phyloP scores from a whole-genome alignment of 2,329 filamentous ascomycete species.

The Ophiosphaerella herpotricha region DNA sequence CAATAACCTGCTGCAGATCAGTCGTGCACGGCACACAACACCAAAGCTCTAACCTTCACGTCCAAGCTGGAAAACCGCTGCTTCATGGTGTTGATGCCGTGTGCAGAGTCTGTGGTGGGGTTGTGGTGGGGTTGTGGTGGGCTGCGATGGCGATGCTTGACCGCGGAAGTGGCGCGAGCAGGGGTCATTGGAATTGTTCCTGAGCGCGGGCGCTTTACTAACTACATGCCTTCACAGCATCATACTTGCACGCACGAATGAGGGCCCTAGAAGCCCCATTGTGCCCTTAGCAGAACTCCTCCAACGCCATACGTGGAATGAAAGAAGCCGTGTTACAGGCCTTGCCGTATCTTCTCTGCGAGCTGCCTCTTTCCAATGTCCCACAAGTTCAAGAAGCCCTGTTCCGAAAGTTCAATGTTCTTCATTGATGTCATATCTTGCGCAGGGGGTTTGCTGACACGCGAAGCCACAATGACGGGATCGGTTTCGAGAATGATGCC shows the following conservation, averaged over 20 bases:
- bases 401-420: constrained; percentile 93
- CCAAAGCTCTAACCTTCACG: constrained; percentile 61
- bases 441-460: constrained; percentile 88
- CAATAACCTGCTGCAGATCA: constrained; percentile 71
- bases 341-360: constrained; percentile 87
- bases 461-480: constrained; percentile 87
- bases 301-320: constrained; percentile 34
- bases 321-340: constrained; percentile 43
- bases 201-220: constrained; percentile 17
- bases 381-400: constrained; percentile 91
- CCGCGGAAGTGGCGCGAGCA: constrained; percentile 25
- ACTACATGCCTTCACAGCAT: not conserved
- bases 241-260: constrained; percentile 1
- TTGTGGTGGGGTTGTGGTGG: constrained; percentile 33
- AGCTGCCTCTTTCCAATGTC: constrained; percentile 92
- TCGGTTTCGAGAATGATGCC: constrained; percentile 98
- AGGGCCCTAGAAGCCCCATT: constrained; percentile 8
- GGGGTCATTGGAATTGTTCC: constrained; percentile 27
- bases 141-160: constrained; percentile 35
- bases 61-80: constrained; percentile 80
- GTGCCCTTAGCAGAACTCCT: constrained; percentile 29
- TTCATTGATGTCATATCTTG: constrained; percentile 88
- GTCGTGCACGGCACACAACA: not conserved
- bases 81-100: constrained; percentile 64
- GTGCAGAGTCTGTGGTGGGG: constrained; percentile 37